Evolutionary conservation across 257 asterid species (phyloP), one percentile per base, ranked within the genome.

Genomic region (Penstemon barbatus): DNA sequence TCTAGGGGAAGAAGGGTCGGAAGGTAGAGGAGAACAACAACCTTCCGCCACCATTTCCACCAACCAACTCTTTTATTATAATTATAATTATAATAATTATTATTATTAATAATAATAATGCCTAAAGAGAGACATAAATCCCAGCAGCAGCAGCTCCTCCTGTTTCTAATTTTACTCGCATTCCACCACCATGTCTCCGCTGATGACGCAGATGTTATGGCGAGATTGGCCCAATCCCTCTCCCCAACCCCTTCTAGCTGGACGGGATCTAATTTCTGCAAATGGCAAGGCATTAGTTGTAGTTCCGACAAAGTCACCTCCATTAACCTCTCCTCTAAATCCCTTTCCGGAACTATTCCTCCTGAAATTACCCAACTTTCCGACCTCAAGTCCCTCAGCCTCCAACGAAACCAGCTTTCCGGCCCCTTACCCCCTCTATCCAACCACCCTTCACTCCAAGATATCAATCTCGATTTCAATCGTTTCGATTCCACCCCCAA

Each of bases 221-320:
- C 77, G 60, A 70, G 62, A 50, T 48, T 92, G 44, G 91, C 86
- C 59, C 69, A 81, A 67, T 76, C 92, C 44, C 58, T 90, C 58
- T 7, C 5, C 77, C 84, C 88, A 0, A 12, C 84, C 68, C 96
- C 92, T 0, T 2, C 74, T 0, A 78, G 82, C 7, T 92, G 98
- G 98, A 37, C 75, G 0, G 92, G 85, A 7, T n/a, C 81, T 65
- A 49, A 79, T 55, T 85, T 78, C 70, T 90, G 99, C 83, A 73
- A 79, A 76, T 93, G 99, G 97, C 25, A 71, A 0, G 91, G 92
- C 66, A 68, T 93, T 6, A 33, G 63, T n/a, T 93, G 99, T 48
- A 18, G 77, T 2, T 70, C 87, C 0, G 74, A 76, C 62, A 65
- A 49, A 48, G 89, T 88, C 58, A 77, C 53, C 70, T 74, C 85